Conservation (phyloP, 371 early-diverging fungal species). For the Actinomucor elegans region DNA sequence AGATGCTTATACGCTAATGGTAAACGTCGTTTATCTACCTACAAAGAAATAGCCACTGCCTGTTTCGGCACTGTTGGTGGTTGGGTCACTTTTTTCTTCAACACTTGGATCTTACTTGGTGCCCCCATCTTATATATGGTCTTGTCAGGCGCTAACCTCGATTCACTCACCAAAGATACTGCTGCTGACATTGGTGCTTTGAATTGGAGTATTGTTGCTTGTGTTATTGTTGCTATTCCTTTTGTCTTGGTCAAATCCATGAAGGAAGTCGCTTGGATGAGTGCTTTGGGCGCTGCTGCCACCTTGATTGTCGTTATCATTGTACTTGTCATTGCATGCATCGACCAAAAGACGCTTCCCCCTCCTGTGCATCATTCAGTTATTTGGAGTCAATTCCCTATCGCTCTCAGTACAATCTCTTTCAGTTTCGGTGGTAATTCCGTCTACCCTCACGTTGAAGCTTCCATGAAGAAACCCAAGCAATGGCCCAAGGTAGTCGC, state of each 20-base stretch:
- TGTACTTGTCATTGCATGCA: conserved; percentile 42
- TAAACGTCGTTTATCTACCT: conserved; percentile 42
- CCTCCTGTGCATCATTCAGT: conserved; percentile 39
- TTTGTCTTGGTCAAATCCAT: conserved; percentile 58
- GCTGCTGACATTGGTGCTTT: conserved; percentile 30
- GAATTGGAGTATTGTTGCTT: conserved; percentile 69
- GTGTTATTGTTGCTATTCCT: conserved; percentile 50
- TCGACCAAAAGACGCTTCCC: conserved; percentile 21
- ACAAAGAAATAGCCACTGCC: conserved; percentile 36
- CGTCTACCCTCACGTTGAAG: conserved; percentile 84
- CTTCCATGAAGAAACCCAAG: conserved; percentile 77
- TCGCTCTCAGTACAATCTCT: conserved; percentile 66
- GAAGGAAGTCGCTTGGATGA: conserved; percentile 63
- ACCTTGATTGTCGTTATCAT: conserved; percentile 47
- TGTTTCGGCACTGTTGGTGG: conserved; percentile 40
- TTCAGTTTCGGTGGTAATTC: conserved; percentile 83
- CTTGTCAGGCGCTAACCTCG: conserved; percentile 50
- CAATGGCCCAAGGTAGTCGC: conserved; percentile 72
- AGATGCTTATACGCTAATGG: conserved; percentile 33
- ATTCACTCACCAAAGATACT: conserved; percentile 37
- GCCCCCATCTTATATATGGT: conserved; percentile 60
- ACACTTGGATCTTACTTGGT: conserved; percentile 55
- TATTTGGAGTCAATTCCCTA: conserved; percentile 55
- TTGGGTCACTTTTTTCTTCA: conserved; percentile 51
- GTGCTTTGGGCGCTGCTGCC: conserved; percentile 58